Percentiles rank a stretch among this genome's conserved stretches.
These are phyloP conservation scores for Rhynchospora pubera DNA, from an alignment of 176 grass and related monocot species.

Conservation along the genomic window DNA sequence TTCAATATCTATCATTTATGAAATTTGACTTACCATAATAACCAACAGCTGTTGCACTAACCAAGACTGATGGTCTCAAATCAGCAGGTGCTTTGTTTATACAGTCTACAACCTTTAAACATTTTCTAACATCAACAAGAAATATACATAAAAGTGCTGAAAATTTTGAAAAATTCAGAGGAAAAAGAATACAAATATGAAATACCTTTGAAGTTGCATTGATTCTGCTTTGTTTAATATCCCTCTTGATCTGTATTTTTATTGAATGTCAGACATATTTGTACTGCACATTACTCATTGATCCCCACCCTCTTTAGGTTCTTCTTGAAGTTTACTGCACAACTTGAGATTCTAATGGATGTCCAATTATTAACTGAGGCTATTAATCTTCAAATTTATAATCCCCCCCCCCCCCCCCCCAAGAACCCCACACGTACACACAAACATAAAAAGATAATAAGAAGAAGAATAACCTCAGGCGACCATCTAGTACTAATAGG, in stretches of 20 bases:
- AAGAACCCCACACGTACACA: too few relatives aligned
- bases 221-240: constrained; percentile 75
- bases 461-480: constrained; percentile 49
- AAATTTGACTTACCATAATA: constrained; percentile 59
- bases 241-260: constrained; percentile 56
- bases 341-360: not conserved
- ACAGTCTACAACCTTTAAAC: constrained; percentile 53
- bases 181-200: not conserved
- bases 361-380: not conserved
- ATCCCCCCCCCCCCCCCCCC: too few relatives aligned
- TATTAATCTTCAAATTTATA: too few relatives aligned
- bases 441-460: not conserved
- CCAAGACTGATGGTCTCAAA: constrained; percentile 56
- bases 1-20: not conserved
- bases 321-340: not conserved
- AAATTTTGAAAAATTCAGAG: not conserved
- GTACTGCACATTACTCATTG: not conserved
- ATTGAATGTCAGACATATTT: not conserved
- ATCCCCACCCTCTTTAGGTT: not conserved
- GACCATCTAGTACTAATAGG: constrained; percentile 92
- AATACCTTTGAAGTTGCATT: constrained; percentile 70
- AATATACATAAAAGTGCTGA: not conserved
- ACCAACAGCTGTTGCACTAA: constrained; percentile 92
- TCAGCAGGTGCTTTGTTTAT: constrained; percentile 44
- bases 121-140: constrained; percentile 19